These are phyloP conservation scores for Bacterosira constricta DNA, from an alignment of 108 stramenopile genomes.

Conservation along the genomic window DNA sequence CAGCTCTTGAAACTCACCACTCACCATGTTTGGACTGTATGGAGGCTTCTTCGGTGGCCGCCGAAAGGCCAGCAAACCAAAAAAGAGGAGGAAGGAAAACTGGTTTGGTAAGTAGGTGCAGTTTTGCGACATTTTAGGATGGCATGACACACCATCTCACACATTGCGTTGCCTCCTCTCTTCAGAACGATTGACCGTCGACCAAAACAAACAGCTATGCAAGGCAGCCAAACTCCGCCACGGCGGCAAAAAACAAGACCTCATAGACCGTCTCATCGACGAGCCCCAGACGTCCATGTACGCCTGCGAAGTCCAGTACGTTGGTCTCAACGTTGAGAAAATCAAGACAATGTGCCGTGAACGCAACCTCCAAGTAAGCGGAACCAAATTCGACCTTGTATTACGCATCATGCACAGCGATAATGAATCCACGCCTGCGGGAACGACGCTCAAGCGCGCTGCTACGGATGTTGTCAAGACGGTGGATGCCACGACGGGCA, in stretches of 20 bases:
- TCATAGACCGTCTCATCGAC: constrained; percentile 7
- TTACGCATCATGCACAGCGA: constrained; percentile 15
- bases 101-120: constrained; percentile 8
- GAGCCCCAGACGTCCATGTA: background rate
- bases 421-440: constrained; percentile 11
- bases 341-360: constrained; percentile 11
- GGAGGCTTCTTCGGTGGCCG: background rate
- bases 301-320: background rate
- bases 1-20: too few species aligned
- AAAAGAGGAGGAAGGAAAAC: constrained; percentile 1
- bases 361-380: constrained; percentile 13
- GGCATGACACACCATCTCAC: background rate
- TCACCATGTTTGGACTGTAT: background rate
- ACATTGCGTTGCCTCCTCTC: too few species aligned
- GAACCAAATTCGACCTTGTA: constrained; percentile 13
- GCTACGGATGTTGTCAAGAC: background rate
- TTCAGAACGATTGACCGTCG: constrained; percentile 2
- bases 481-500: constrained; percentile 6
- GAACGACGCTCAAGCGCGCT: constrained; percentile 17
- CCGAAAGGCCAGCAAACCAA: constrained; percentile 3
- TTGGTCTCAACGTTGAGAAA: background rate
- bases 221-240: constrained; percentile 24
- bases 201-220: constrained; percentile 11
- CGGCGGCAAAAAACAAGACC: constrained; percentile 9
- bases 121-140: too few species aligned